Percentiles rank a stretch among this genome's conserved stretches.
Evolutionary conservation across 495 filamentous ascomycete genomes (phyloP).

Genomic region (Parathielavia hyrcaniae): DNA sequence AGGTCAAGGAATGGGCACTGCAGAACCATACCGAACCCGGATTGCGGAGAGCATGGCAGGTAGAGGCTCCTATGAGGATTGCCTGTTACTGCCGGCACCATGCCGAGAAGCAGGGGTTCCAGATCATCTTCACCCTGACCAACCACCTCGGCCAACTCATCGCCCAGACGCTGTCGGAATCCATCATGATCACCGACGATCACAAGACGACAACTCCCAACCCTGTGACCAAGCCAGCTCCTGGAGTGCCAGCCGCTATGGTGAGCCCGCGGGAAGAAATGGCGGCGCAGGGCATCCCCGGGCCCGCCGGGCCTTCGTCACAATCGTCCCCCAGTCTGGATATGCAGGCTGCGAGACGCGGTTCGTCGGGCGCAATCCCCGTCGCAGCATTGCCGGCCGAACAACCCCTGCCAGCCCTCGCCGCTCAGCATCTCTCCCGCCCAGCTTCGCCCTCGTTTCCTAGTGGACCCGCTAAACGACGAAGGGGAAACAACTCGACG

Average conservation of each 20-base stretch:
- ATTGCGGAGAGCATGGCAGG: conserved; percentile 49
- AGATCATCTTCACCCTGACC: conserved; percentile 90
- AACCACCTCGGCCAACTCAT: conserved; percentile 66
- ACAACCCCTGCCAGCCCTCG: conserved; percentile 5
- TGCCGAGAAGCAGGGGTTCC: conserved; percentile 82
- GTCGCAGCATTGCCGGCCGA: conserved; percentile 6
- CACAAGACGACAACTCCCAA: conserved; percentile 61
- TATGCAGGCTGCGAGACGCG: conserved; percentile 9
- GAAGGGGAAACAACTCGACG: conserved; percentile 61
- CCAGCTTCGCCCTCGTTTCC: conserved; percentile 12
- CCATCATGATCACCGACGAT: conserved; percentile 94
- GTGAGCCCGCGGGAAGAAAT: conserved; percentile 14
- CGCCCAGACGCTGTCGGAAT: conserved; percentile 75
- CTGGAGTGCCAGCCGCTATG: background rate
- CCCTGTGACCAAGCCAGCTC: background rate
- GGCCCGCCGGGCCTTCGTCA: background rate
- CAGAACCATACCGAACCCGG: conserved; percentile 49
- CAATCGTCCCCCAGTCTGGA: conserved; percentile 13
- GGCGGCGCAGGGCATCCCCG: background rate
- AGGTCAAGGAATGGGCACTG: conserved; percentile 77
- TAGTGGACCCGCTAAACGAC: conserved; percentile 50
- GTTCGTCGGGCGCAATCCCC: conserved; percentile 2
- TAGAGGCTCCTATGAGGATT: conserved; percentile 88
- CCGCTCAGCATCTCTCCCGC: conserved; percentile 7
- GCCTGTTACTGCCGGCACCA: conserved; percentile 96